A percentile compares a stretch with the other conserved stretches of the same genome.
Conservation (phyloP, 2,329 filamentous ascomycete species). For the Aspergillus carbonarius region DNA sequence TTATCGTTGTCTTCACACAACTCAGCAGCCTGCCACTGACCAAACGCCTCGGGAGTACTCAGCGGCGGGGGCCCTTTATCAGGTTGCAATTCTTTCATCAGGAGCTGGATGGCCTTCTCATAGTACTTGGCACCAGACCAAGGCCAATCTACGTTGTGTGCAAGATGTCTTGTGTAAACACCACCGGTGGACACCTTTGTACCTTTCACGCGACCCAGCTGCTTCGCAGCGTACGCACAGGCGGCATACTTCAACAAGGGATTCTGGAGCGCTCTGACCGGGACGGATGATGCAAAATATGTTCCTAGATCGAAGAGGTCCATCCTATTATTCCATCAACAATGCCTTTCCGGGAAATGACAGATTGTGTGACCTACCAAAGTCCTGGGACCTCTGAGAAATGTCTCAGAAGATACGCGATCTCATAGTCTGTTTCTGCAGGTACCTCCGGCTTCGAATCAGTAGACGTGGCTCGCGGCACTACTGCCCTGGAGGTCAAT, state of each 20-base stretch:
- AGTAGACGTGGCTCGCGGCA: constrained; percentile 17
- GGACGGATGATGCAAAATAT: constrained; percentile 62
- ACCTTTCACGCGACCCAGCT: constrained; percentile 56
- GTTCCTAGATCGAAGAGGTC: constrained; percentile 51
- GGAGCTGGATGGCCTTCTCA: constrained; percentile 60
- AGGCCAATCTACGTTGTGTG: constrained; percentile 55
- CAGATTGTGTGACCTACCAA: constrained; percentile 44
- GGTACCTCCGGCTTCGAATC: constrained; percentile 28
- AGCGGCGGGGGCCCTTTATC: constrained; percentile 36
- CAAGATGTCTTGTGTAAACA: constrained; percentile 45
- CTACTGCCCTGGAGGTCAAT: constrained; percentile 26
- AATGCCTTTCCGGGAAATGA: background rate
- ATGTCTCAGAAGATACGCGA: constrained; percentile 60
- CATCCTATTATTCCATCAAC: constrained; percentile 36
- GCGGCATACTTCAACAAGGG: constrained; percentile 53
- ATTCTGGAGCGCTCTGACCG: constrained; percentile 55
- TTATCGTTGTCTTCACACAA: constrained; percentile 38
- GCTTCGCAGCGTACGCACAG: constrained; percentile 62
- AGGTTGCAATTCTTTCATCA: constrained; percentile 47
- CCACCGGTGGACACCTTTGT: constrained; percentile 52
- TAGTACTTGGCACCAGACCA: constrained; percentile 64
- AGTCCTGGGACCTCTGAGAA: constrained; percentile 61
- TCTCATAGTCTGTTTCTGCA: constrained; percentile 53
- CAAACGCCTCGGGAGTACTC: constrained; percentile 36
- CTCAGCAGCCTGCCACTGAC: constrained; percentile 37